Conservation (phyloP, 31 red algal species). For the Asparagopsis taxiformis region DNA sequence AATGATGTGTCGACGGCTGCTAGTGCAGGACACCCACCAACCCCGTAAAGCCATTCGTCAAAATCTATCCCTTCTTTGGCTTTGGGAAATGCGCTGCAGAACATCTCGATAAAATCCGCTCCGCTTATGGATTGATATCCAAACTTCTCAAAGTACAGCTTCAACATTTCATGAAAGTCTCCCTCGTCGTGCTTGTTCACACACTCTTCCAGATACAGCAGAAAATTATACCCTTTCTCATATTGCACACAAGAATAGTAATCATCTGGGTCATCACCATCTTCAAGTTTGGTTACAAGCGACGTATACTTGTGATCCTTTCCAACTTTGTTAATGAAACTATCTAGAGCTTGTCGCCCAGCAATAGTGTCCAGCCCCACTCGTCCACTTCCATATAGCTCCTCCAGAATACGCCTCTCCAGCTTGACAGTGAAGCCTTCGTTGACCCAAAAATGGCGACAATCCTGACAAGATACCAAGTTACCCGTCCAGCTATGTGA, state of each 20-base stretch:
- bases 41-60: constrained; percentile 51
- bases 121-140: constrained; percentile 50
- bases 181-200: constrained; percentile 16
- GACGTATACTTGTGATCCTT: constrained; percentile 67
- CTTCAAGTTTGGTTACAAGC: constrained; percentile 62
- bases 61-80: constrained; percentile 35
- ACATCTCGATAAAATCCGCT: constrained; percentile 40
- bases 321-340: constrained; percentile 52
- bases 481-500: constrained; percentile 89
- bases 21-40: constrained; percentile 41
- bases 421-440: constrained; percentile 85
- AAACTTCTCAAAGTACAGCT: constrained; percentile 47
- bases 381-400: constrained; percentile 47
- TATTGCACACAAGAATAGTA: constrained; percentile 79
- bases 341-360: constrained; percentile 48
- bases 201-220: constrained; percentile 63
- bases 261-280: constrained; percentile 83
- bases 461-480: constrained; percentile 63
- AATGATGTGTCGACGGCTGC: constrained; percentile 51
- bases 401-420: constrained; percentile 67
- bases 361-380: constrained; percentile 56
- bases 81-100: constrained; percentile 40
- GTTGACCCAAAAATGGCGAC: constrained; percentile 86
- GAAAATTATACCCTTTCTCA: constrained; percentile 86
- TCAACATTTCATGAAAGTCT: constrained; percentile 39